Base-by-base conservation (phyloP, 495 filamentous ascomycete species). In the Talaromyces nanjingensis region DNA sequence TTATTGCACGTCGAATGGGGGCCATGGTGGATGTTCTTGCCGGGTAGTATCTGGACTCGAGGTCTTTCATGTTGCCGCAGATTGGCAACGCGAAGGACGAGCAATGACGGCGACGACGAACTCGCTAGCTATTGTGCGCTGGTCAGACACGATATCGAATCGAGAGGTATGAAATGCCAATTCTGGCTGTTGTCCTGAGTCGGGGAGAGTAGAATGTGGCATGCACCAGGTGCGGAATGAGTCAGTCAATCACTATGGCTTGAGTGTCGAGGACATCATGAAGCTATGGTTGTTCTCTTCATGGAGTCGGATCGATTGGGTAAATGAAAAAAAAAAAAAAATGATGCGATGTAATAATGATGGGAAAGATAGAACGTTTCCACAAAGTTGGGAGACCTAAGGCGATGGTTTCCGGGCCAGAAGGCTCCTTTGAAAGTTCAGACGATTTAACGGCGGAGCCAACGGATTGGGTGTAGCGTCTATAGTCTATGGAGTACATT, bases 1-100 rank as follows among this genome's bases (percentile, higher is more conserved):
- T 71, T 39, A 93, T 76, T 67, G 88, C 86, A 75, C 88, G 86
- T 67, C 86, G 83, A 69, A 91, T 90, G 61, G 89, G 89, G 67
- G 91, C 76, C 84, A 86, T 86, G 31, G 61, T 72, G 56, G 69
- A n/a, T n/a, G 25, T 45, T 12, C n/a, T 62, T 9, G 59, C 37
- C 22, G 24, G 45, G 22, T 29, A n/a, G 12, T 47, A 49, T 27
- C 9, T 45, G 1, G 33, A 60, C 29, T 29, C 58, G 58, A 42
- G 6, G n/a, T 42, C 31, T 60, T 62, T 53, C 59, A 62, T 62
- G 33, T 24, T 59, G 16, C 45, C 14, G 37, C 37, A 9, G 9
- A 16, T 16, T 9, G 37, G 37, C 37, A n/a, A 20, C 45, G n/a
- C 2, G n/a, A 9, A 49, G 9, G 45, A 0, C n/a, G 4, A 20